Base-by-base conservation (phyloP, 2,329 filamentous ascomycete species). In the Aspergillus sp. region DNA sequence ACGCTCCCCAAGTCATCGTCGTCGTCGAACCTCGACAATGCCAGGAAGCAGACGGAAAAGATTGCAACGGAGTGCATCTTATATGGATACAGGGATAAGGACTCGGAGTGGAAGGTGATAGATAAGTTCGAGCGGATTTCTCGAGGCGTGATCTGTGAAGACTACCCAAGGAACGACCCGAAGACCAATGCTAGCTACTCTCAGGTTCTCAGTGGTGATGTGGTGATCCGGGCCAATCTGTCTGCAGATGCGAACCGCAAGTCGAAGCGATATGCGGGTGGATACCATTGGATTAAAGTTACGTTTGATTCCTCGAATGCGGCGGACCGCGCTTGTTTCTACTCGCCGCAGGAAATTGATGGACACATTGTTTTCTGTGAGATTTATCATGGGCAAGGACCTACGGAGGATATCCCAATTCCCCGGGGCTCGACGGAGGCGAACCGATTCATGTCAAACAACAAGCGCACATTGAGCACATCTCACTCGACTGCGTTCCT, bases 201-300 rank as follows among this genome's bases (percentile, higher is more conserved):
- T n/a, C 77, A 90, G 69, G 84, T 87, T 1, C 85, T 93, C 64
- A 84, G 90, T 60, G 84, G 91, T 66, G 85, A 89, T 50, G 86
- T 89, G 9, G 84, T 89, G 8, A 86, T 88, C 48, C 85, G 86
- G 57, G 82, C 84, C 51, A 83, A 84, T 9, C 77, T 96, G 52
- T 89, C 88, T 2, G 77, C 83, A 17, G 87, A 89, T 38, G 90
- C 96, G 66, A 85, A 92, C 55, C 81, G 83, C 53, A 89, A 93
- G 72, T 90, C 93, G 68, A 91, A 93, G 74, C 85, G 83, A 60
- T 92, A 91, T 61, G 89, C 88, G 45, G 90, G 91, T 49, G 93
- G 93, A 43, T 84, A 89, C 65, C 90, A 96, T 78, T 98, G 93
- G 93, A 91, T 97, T 66, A 92, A 92, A 73, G 81, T 93, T 55